Percentiles rank a stretch among this genome's conserved stretches.
Evolutionary conservation across 176 grass and related monocot species (phyloP).

Genomic region (Alloteropsis semialata): DNA sequence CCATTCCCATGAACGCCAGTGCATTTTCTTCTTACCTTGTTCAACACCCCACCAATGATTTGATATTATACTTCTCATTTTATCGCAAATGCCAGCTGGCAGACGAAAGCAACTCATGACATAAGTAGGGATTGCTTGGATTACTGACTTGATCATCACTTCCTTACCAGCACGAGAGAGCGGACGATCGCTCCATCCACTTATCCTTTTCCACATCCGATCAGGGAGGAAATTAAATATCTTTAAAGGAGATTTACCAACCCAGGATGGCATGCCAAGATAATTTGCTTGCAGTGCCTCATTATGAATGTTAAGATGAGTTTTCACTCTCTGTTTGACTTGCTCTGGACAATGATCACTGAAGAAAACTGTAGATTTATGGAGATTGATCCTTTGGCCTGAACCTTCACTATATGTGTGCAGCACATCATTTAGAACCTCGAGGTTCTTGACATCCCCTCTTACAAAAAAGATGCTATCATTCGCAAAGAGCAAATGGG

Average conservation of each 20-base stretch:
- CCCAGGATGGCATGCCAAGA: not conserved
- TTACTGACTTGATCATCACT: not conserved
- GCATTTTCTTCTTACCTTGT: not conserved
- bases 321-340: not conserved
- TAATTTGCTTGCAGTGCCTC: not conserved
- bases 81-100: not conserved
- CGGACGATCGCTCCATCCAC: too few relatives aligned
- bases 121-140: not conserved
- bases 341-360: not conserved
- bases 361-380: not conserved
- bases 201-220: not conserved
- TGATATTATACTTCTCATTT: not conserved
- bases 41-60: not conserved
- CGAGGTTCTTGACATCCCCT: not conserved
- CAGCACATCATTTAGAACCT: not conserved
- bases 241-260: not conserved
- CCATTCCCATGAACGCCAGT: not conserved
- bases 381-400: not conserved
- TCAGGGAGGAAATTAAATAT: not conserved
- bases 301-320: not conserved
- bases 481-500: not conserved
- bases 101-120: not conserved
- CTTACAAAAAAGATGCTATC: not conserved
- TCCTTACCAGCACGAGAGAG: not conserved
- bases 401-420: not conserved